Evolutionary conservation across 2,329 filamentous ascomycete genomes (phyloP), one percentile per base, ranked within the genome.

Genomic region (Colletotrichum tamarilloi): DNA sequence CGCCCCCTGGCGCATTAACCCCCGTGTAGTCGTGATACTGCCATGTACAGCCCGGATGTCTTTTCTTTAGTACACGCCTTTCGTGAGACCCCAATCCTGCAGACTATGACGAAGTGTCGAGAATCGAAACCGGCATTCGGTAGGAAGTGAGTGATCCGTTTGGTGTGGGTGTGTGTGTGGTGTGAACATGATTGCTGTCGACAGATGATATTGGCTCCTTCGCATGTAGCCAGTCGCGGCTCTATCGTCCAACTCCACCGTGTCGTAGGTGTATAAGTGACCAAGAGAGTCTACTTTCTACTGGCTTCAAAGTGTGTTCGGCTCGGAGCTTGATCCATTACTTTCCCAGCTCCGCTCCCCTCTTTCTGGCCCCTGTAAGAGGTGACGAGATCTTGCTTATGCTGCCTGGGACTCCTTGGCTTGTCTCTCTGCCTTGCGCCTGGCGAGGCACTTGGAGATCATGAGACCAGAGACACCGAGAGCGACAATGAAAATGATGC

Each of bases 401-500:
- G 26, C 42, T 4, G 3, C 70, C 6, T 49, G 22, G 16, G 46
- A 26, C 14, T 56, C 81, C 7, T 22, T 83, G n/a, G 79, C 77
- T 24, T 78, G 66, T 26, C 38, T 57, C 46, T 71, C 65, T 53
- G 72, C 81, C 78, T 79, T 82, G 78, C 81, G 81, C 68, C 77
- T 78, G 62, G 77, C 63, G 64, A 81, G 67, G 72, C 64, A 75
- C 79, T 81, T 84, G 79, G 77, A 75, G 73, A 83, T 46, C 70
- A 76, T 79, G 56, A 85, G 75, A 49, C 65, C 70, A 57, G 80
- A 62, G 22, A 85, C 62, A 66, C 75, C 80, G 68, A 80, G 65
- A 62, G 75, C 82, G 63, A 86, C 84, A 82, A 84, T 65, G 72
- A 81, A 82, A 75, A 85, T 80, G 67, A 86, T 85, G 78, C 80